A percentile compares a stretch with the other conserved stretches of the same genome.
Conservation (phyloP, 2,329 filamentous ascomycete genomes). For the Lasiodiplodia sp. region DNA sequence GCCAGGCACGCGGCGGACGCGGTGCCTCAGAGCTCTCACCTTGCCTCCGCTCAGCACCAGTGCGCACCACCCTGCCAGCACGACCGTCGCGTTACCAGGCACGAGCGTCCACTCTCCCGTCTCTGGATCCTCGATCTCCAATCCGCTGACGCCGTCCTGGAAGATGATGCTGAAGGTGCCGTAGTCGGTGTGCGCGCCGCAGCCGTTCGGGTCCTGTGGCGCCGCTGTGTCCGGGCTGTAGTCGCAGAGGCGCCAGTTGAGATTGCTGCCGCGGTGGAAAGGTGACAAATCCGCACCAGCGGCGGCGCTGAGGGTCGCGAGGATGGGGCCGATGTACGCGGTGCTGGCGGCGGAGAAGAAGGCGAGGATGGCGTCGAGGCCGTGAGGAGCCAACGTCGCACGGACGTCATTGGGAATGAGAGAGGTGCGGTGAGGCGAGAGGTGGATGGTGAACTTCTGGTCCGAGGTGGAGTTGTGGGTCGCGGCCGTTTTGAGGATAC, state of each 20-base stretch:
- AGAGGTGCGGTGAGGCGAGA: neutral
- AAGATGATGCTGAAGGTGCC: slow-evolving; percentile 28
- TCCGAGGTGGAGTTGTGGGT: slow-evolving; percentile 7
- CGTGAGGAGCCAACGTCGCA: neutral
- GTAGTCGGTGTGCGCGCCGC: slow-evolving; percentile 21
- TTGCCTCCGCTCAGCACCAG: slow-evolving; percentile 16
- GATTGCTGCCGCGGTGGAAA: slow-evolving; percentile 5
- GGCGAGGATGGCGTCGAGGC: neutral
- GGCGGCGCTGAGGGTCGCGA: slow-evolving; percentile 1
- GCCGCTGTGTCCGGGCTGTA: neutral
- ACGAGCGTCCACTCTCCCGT: slow-evolving; percentile 8
- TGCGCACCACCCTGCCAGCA: slow-evolving; percentile 15
- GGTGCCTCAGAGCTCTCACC: slow-evolving; percentile 15
- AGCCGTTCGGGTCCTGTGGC: slow-evolving; percentile 9
- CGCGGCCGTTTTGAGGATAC: slow-evolving; percentile 24
- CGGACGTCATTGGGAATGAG: neutral
- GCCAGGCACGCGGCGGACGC: slow-evolving; percentile 18
- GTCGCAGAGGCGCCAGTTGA: slow-evolving; percentile 20
- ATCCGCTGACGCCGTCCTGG: slow-evolving; percentile 16
- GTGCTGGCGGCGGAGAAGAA: slow-evolving; percentile 20
- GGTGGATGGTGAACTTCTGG: slow-evolving; percentile 24
- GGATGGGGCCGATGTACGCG: slow-evolving; percentile 6
- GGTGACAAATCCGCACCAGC: neutral
- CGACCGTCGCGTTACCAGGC: slow-evolving; percentile 10
- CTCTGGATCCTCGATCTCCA: slow-evolving; percentile 10